Evolutionary conservation across 805 yeast genomes (phyloP).

Genomic region (Zygosaccharomyces bailii): DNA sequence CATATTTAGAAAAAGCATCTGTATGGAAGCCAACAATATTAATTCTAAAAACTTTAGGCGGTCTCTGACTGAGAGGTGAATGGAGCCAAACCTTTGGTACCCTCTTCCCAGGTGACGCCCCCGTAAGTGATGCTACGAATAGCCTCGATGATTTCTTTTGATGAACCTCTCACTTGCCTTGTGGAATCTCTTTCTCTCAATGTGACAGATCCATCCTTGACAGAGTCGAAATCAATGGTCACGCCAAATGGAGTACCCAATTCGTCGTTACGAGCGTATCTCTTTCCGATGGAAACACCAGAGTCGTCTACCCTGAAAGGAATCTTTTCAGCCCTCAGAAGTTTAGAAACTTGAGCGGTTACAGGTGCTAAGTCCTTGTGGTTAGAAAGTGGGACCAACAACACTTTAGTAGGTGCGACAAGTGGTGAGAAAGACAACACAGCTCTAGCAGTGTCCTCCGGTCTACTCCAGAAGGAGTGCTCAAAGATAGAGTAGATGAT

Average conservation of each 20-base stretch:
- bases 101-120: conserved; percentile 80
- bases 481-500: conserved; percentile 89
- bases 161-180: conserved; percentile 90
- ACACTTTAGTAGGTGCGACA: conserved; percentile 96
- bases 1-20: not conserved
- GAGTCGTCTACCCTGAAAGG: conserved; percentile 97
- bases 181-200: conserved; percentile 97
- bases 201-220: conserved; percentile 83
- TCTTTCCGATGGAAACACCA: conserved; percentile 94
- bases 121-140: conserved; percentile 71
- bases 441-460: conserved; percentile 83
- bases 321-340: conserved; percentile 74
- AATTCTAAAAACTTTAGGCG: conserved; percentile 8
- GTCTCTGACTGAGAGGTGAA: conserved; percentile 65
- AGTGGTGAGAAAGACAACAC: conserved; percentile 90
- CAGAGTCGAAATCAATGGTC: conserved; percentile 92
- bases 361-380: conserved; percentile 77
- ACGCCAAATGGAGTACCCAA: conserved; percentile 98
- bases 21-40: not conserved
- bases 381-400: conserved; percentile 89
- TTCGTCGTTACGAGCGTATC: conserved; percentile 98
- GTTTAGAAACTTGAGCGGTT: conserved; percentile 62
- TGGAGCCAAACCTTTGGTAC: conserved; percentile 65
- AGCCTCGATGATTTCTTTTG: conserved; percentile 68
- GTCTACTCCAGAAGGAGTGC: conserved; percentile 93